Evolutionary conservation across 345 rosid genomes (phyloP).

Genomic region (Arabis alpina): DNA sequence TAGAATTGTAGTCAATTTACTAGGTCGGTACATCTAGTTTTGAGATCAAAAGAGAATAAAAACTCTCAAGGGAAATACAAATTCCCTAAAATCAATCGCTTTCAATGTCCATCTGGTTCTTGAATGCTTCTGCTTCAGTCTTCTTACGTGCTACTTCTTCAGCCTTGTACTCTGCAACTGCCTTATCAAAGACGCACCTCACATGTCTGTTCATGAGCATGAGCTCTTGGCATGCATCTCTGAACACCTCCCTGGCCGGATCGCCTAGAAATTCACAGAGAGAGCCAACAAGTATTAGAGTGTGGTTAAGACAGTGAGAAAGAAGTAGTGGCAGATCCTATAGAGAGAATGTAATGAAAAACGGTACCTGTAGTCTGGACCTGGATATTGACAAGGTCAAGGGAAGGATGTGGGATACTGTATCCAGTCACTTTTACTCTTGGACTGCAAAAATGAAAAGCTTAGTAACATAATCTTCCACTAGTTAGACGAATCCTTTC

Average conservation of each 20-base stretch:
- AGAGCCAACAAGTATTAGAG: too few relatives aligned
- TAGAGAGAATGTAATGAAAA: neutral
- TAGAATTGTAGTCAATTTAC: too few relatives aligned
- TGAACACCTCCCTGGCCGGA: conserved; percentile 80
- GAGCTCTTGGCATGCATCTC: conserved; percentile 81
- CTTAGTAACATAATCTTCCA: conserved; percentile 15
- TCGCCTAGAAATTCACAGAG: too few relatives aligned
- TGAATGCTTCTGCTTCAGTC: conserved; percentile 9
- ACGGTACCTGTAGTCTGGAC: conserved; percentile 90
- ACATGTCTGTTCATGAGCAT: conserved; percentile 80
- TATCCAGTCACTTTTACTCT: conserved; percentile 73
- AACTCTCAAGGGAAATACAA: conserved; percentile 6
- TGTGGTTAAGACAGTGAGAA: neutral
- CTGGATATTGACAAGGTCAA: conserved; percentile 70
- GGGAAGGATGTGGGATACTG: conserved; percentile 95
- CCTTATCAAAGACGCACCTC: conserved; percentile 66
- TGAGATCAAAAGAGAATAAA: neutral
- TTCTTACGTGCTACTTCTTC: neutral
- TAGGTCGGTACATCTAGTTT: neutral
- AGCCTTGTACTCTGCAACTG: conserved; percentile 51
- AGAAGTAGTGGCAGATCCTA: neutral
- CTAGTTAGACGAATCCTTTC: neutral
- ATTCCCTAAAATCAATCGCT: conserved; percentile 9
- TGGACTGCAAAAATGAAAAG: conserved; percentile 69
- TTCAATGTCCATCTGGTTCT: conserved; percentile 29